Evolutionary conservation across 306 rosid species (phyloP).

Genomic region (Cucumis hystrix): DNA sequence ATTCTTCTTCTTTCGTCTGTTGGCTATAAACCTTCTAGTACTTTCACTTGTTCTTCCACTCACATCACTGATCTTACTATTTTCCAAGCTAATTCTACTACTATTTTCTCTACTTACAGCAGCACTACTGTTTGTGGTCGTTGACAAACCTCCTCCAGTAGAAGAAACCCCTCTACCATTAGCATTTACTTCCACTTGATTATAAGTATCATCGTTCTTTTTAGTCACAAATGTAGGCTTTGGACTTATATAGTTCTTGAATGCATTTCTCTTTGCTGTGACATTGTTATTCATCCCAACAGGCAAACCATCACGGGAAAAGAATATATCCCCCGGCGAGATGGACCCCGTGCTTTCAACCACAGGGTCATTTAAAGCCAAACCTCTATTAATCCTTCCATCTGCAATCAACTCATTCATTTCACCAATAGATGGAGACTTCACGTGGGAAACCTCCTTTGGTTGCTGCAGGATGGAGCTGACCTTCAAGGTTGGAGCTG

Average conservation of each 20-base stretch:
- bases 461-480: slow-evolving; percentile 12
- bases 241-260: slow-evolving; percentile 15
- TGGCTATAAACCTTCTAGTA: slow-evolving; percentile 38
- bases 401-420: slow-evolving; percentile 52
- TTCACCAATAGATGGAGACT: slow-evolving; percentile 35
- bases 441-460: slow-evolving; percentile 19
- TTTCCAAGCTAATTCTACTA: slow-evolving; percentile 14
- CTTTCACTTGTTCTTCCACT: slow-evolving; percentile 45
- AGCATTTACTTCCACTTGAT: slow-evolving; percentile 16
- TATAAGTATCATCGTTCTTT: slow-evolving; percentile 15
- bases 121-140: slow-evolving; percentile 24
- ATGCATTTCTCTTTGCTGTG: slow-evolving; percentile 16
- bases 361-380: neutral
- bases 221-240: slow-evolving; percentile 17
- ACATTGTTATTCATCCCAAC: slow-evolving; percentile 16
- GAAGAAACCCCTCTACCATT: slow-evolving; percentile 16
- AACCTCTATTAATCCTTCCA: slow-evolving; percentile 25
- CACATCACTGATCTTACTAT: slow-evolving; percentile 36
- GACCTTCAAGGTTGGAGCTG: slow-evolving; percentile 15
- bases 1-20: slow-evolving; percentile 33
- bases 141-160: slow-evolving; percentile 18
- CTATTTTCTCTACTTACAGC: slow-evolving; percentile 33
- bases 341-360: slow-evolving; percentile 44
- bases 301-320: slow-evolving; percentile 45
- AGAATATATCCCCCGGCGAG: slow-evolving; percentile 69